Base-by-base conservation (phyloP, 768 basidiomycete species). In the Strobilomyces dryophilus region DNA sequence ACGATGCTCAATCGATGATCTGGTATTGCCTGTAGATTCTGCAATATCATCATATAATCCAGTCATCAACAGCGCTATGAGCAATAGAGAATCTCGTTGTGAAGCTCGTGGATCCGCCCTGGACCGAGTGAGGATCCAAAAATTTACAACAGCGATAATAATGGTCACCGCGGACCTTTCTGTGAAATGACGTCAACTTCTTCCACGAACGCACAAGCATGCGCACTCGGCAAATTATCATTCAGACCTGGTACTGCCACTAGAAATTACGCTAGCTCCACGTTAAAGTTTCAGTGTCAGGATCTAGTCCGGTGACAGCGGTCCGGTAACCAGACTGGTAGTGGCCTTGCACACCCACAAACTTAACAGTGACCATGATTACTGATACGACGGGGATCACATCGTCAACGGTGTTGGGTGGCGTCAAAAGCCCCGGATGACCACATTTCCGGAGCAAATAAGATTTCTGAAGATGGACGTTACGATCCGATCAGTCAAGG, bases 371-470 rank as follows among this genome's bases (percentile, higher is more conserved):
- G 5, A 9, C 29, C 1, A 7, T 29, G 5, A 24, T 24, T 24
- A 29, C 29, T 29, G 29, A 9, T 29, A n/a, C n/a, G 29, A 80
- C 70, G 94, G 92, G n/a, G 57, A 99, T 98, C 49, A 97, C 95
- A 52, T 85, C 84, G 63, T 99, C 97, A 52, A 99, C 97, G 49
- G 98, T 92, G 56, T 95, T 84, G 0, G 97, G 93, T 4, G 29
- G 29, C 29, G 29, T 35, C 12, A 57, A 99, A 71, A 79, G 98
- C 98, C 70, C 98, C 95, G 37, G 92, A 95, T 0, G 94, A 97
- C 71, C 89, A 90, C 61, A 99, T 98, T 71, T 99, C 95, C 14
- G 97, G 97, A 74, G 98, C 98, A 81, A 98, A 98, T 77, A 98
- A 98, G 64, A 98, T 97, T 71, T 98, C 97, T 6, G 97, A 95